Evolutionary conservation across 805 yeast genomes (phyloP).

Genomic region (Kregervanrija delftensis): DNA sequence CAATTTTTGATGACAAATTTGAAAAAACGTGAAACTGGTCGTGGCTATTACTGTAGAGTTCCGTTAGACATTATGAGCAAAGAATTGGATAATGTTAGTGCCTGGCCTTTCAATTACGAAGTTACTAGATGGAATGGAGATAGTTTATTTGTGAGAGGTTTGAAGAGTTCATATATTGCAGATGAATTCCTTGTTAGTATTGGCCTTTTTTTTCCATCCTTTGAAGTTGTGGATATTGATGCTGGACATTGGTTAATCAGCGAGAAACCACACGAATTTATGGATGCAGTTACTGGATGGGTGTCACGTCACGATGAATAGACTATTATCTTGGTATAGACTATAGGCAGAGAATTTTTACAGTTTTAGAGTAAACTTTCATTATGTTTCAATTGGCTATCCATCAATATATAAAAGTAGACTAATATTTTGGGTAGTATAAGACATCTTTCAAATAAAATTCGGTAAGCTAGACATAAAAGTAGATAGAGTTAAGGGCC

Average conservation of each 20-base stretch:
- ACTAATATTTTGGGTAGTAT: too few relatives aligned
- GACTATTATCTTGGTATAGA: too few relatives aligned
- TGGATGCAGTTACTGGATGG: constrained; percentile 55
- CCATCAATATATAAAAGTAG: too few relatives aligned
- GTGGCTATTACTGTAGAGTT: constrained; percentile 41
- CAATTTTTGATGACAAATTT: constrained; percentile 76
- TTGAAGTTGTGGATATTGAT: constrained; percentile 65
- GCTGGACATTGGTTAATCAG: constrained; percentile 93
- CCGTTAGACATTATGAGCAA: constrained; percentile 69
- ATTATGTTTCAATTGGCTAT: too few relatives aligned
- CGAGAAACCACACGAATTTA: constrained; percentile 76
- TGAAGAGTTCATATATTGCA: constrained; percentile 67
- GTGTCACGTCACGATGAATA: constrained; percentile 21
- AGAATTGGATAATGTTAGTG: constrained; percentile 59
- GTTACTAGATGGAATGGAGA: constrained; percentile 61
- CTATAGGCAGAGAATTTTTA: not conserved
- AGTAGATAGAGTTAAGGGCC: too few relatives aligned
- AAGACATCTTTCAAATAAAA: too few relatives aligned
- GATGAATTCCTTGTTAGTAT: constrained; percentile 74
- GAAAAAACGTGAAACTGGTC: constrained; percentile 32
- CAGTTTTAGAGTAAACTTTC: not conserved
- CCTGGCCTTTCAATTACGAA: constrained; percentile 65
- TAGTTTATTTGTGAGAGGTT: constrained; percentile 72
- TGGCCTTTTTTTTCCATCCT: constrained; percentile 72
- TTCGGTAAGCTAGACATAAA: too few relatives aligned